These are phyloP conservation scores for Allantophomopsis cytisporea DNA, from an alignment of 2,329 filamentous ascomycete species.

Conservation along the genomic window DNA sequence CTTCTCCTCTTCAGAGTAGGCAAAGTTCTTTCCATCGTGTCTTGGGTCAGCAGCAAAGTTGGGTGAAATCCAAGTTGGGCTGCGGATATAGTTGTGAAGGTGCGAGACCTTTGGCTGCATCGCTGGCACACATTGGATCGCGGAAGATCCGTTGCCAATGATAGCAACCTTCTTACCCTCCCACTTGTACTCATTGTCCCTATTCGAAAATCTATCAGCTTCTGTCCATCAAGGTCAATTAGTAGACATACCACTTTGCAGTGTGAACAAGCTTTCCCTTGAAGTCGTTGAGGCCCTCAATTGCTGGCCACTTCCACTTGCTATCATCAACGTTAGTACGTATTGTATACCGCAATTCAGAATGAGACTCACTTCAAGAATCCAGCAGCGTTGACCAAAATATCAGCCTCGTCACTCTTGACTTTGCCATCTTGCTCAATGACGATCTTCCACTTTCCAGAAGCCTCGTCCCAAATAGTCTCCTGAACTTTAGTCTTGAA, in stretches of 20 bases:
- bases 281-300: constrained; percentile 29
- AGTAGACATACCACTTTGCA: constrained; percentile 24
- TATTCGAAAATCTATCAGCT: not conserved
- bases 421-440: constrained; percentile 16
- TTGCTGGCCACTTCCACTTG: constrained; percentile 22
- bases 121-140: constrained; percentile 35
- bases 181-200: constrained; percentile 22
- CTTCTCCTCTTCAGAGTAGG: constrained; percentile 20
- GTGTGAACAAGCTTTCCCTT: constrained; percentile 27
- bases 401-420: constrained; percentile 10
- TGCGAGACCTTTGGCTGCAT: constrained; percentile 31
- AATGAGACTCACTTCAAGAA: not conserved
- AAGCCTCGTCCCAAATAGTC: constrained; percentile 37
- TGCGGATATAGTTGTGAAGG: constrained; percentile 4
- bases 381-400: constrained; percentile 2
- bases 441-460: constrained; percentile 27
- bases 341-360: not conserved
- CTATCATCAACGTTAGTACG: constrained; percentile 1
- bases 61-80: not conserved
- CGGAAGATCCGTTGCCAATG: constrained; percentile 36
- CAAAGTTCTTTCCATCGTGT: not conserved
- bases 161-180: constrained; percentile 32
- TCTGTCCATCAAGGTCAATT: not conserved
- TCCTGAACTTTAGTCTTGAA: constrained; percentile 37
- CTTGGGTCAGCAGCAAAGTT: constrained; percentile 28